phyloP scores from a whole-genome alignment of 2,329 filamentous ascomycete species.

The Cryphonectria carpinicola region DNA sequence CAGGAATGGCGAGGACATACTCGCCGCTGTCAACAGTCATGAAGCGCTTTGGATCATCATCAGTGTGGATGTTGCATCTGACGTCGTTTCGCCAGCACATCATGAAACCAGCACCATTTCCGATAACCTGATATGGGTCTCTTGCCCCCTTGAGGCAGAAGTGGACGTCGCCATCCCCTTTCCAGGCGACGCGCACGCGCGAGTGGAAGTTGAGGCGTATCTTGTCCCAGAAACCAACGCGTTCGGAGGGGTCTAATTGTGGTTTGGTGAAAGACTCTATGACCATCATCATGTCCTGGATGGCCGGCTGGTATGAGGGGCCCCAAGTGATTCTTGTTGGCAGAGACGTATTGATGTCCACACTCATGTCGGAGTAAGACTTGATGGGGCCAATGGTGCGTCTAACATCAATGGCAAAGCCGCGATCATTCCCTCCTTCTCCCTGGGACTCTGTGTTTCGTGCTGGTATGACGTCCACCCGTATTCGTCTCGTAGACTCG shows the following conservation, averaged over 20 bases:
- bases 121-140: conserved; percentile 91
- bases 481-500: conserved; percentile 78
- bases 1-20: conserved; percentile 91
- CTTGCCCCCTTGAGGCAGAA: conserved; percentile 88
- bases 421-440: conserved; percentile 57
- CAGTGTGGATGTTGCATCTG: conserved; percentile 79
- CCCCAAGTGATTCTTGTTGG: conserved; percentile 97
- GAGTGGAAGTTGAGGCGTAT: conserved; percentile 94
- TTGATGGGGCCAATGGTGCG: conserved; percentile 94
- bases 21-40: conserved; percentile 96
- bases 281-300: conserved; percentile 99
- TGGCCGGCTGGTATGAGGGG: conserved; percentile 94
- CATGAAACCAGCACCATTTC: conserved; percentile 89
- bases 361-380: conserved; percentile 88
- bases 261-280: conserved; percentile 98
- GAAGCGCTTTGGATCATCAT: conserved; percentile 87
- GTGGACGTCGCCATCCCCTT: conserved; percentile 93
- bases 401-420: conserved; percentile 83
- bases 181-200: conserved; percentile 86
- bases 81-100: conserved; percentile 99
- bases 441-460: conserved; percentile 55
- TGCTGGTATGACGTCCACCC: conserved; percentile 82
- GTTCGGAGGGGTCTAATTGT: conserved; percentile 88
- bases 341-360: conserved; percentile 91
- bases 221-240: conserved; percentile 98